phyloP scores from a whole-genome alignment of 2,329 filamentous ascomycete species.

The Cladosporium sp. region DNA sequence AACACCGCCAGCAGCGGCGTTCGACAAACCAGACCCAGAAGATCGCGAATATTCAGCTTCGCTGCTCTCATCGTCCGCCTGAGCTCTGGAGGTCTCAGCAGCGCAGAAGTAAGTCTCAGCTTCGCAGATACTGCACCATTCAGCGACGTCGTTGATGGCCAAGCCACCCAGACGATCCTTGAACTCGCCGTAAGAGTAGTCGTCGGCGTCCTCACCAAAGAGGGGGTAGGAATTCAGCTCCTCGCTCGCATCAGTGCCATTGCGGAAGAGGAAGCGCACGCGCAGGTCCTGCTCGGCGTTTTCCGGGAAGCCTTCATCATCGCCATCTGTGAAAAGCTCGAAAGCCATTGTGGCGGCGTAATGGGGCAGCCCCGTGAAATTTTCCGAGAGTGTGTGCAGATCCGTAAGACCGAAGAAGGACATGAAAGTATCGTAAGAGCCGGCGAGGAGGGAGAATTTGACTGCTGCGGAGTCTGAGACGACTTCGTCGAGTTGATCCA shows the following conservation, averaged over 20 bases:
- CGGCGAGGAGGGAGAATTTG: slow-evolving; percentile 13
- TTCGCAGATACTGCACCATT: slow-evolving; percentile 11
- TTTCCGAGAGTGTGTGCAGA: not conserved
- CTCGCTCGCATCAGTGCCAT: not conserved
- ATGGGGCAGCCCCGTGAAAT: not conserved
- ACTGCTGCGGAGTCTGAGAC: not conserved
- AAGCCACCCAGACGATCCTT: not conserved
- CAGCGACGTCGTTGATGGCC: slow-evolving; percentile 7
- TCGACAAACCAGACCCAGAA: not conserved
- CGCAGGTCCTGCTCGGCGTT: not conserved
- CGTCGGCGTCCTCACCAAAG: not conserved
- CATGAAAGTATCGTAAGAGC: slow-evolving; percentile 11
- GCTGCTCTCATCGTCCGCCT: not conserved
- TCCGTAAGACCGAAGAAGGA: slow-evolving; percentile 12
- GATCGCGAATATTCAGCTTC: not conserved
- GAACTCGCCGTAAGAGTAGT: not conserved
- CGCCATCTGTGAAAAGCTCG: not conserved
- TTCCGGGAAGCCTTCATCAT: not conserved
- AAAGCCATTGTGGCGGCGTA: not conserved
- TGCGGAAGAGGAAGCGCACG: not conserved
- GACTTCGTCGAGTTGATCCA: not conserved
- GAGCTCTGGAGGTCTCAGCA: not conserved
- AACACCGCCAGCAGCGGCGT: slow-evolving; percentile 13
- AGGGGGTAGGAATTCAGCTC: not conserved
- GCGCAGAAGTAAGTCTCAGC: slow-evolving; percentile 13